Evolutionary conservation across 1,139 yeast species (phyloP), one percentile per base, ranked within the genome.

Genomic region (Yamadazyma jaroonii): DNA sequence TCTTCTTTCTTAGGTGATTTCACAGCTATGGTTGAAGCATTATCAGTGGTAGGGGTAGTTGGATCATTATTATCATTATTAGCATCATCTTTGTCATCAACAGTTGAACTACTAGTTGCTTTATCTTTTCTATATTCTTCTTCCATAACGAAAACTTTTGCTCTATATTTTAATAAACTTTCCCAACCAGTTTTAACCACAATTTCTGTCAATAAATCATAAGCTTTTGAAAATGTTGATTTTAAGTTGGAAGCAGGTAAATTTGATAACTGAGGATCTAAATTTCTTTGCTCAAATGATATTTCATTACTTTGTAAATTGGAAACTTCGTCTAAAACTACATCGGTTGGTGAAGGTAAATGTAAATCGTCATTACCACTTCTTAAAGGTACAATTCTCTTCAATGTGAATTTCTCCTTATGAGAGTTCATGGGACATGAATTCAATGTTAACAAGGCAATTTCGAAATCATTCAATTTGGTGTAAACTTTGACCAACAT

Each of bases 121-220:
- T 61, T 61, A 42, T 74, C 80, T 47, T 72, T 72, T 32, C 78
- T 62, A 49, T 86, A 87, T 55, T 92, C 98, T 44, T 85, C 92
- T 58, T 90, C 97, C 98, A 92, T 92, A 24, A 92, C 92, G 59
- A 92, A 92, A 1, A 88, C 89, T 41, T 80, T 77, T 3, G 96
- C 86, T 49, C 98, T 77, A 40, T 82, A 70, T 50, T 78, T 77
- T 54, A 92, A 70, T 39, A 92, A 67, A n/a, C 81, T 77, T 51
- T 88, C 92, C 98, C 98, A 92, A 3, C 97, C 97, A 17, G 86
- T 73, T 38, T 75, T 73, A 39, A 73, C 65, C 25, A 80, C 84
- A 42, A 90, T 79, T 31, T 76, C 79, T 0, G 97, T 87, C 43
- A 92, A 69, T 45, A 89, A 67, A 38, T 84, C 85, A 58, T 89